These are phyloP conservation scores for Emmonsiellopsis sp. DNA, from an alignment of 2,329 filamentous ascomycete genomes.

Conservation along the genomic window DNA sequence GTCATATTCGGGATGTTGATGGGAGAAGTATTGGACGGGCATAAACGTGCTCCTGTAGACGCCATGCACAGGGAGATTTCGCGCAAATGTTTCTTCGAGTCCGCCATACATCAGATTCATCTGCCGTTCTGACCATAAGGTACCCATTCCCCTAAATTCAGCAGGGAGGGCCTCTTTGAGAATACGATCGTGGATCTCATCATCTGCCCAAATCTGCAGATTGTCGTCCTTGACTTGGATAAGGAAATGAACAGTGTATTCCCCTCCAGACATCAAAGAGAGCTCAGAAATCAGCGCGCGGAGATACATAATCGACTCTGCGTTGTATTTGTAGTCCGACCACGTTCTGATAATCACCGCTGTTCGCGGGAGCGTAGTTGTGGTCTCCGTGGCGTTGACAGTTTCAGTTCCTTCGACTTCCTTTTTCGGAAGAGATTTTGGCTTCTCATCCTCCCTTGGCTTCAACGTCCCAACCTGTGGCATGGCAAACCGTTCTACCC, in stretches of 20 bases:
- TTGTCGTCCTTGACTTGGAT: conserved; percentile 76
- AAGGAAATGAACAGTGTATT: conserved; percentile 75
- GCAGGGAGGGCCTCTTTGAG: conserved; percentile 61
- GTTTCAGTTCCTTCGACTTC: conserved; percentile 4
- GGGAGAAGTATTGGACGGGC: conserved; percentile 89
- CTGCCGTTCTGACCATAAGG: conserved; percentile 87
- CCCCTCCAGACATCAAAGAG: conserved; percentile 65
- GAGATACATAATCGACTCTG: conserved; percentile 69
- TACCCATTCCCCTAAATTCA: conserved; percentile 83
- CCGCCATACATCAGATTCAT: conserved; percentile 87
- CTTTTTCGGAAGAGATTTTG: conserved; percentile 12
- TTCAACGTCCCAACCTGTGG: conserved; percentile 15
- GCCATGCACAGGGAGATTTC: conserved; percentile 72
- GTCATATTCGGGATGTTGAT: conserved; percentile 80
- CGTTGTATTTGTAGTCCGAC: conserved; percentile 68
- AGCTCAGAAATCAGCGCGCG: conserved; percentile 74
- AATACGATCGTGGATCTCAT: conserved; percentile 62
- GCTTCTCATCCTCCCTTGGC: conserved; percentile 14
- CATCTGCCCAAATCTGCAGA: conserved; percentile 72
- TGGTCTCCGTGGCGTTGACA: conserved; percentile 1
- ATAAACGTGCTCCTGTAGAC: conserved; percentile 90
- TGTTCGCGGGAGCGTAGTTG: conserved; percentile 44
- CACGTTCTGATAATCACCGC: conserved; percentile 75
- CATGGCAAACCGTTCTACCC: conserved; percentile 18
- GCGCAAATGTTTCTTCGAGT: conserved; percentile 66